A percentile compares a stretch with the other conserved stretches of the same genome.
Evolutionary conservation across 2,329 filamentous ascomycete genomes (phyloP).

Genomic region (Xylaria polymorpha): DNA sequence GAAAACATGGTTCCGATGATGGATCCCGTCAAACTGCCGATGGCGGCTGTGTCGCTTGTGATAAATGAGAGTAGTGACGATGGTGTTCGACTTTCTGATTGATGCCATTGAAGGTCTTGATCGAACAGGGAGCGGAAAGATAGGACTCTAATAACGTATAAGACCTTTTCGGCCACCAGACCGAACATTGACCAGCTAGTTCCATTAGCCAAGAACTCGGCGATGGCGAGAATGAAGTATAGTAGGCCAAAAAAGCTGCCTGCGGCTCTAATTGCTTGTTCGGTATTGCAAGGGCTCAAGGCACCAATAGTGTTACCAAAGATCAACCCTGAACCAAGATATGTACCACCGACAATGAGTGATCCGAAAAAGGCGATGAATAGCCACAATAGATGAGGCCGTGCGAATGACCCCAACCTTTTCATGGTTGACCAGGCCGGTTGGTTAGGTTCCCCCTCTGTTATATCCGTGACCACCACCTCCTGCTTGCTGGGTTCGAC

Average conservation of each 20-base stretch:
- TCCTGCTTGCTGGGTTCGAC: constrained; percentile 33
- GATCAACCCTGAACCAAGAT: constrained; percentile 65
- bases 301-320: constrained; percentile 64
- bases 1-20: constrained; percentile 77
- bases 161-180: constrained; percentile 70
- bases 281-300: constrained; percentile 61
- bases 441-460: constrained; percentile 31
- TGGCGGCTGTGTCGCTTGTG: constrained; percentile 73
- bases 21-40: constrained; percentile 76
- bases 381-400: constrained; percentile 55
- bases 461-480: constrained; percentile 20
- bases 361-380: constrained; percentile 57
- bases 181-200: constrained; percentile 66
- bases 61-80: constrained; percentile 73
- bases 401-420: constrained; percentile 53
- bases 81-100: constrained; percentile 71
- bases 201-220: constrained; percentile 71
- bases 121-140: constrained; percentile 73
- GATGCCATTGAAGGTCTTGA: constrained; percentile 78
- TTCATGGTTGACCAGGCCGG: constrained; percentile 55
- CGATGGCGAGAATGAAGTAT: constrained; percentile 63
- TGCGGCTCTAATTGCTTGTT: constrained; percentile 51
- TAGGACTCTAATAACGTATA: constrained; percentile 71
- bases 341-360: constrained; percentile 67
- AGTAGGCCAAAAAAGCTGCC: constrained; percentile 55